These are phyloP conservation scores for Dictyostelium brefeldianum DNA, from an alignment of 78 protist species.

Conservation along the genomic window DNA sequence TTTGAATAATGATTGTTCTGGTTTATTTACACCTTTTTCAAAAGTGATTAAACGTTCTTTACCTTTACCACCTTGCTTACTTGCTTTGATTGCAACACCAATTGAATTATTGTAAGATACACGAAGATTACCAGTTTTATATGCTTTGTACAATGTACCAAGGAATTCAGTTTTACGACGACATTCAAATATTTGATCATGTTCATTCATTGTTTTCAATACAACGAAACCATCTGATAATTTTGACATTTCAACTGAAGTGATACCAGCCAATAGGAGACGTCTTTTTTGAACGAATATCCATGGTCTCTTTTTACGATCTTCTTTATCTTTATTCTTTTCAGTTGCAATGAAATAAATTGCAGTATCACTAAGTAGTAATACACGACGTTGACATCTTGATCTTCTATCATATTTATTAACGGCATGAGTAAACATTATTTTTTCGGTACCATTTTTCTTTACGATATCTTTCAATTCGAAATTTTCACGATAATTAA, in stretches of 20 bases:
- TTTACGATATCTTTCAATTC: conserved; percentile 73
- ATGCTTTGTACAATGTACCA: conserved; percentile 63
- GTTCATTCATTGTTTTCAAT: conserved; percentile 51
- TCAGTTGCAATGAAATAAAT: conserved; percentile 80
- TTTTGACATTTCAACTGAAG: conserved; percentile 20
- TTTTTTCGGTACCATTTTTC: conserved; percentile 61
- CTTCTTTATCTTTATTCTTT: conserved; percentile 85
- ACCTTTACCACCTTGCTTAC: conserved; percentile 80
- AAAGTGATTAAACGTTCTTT: conserved; percentile 65
- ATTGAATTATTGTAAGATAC: conserved; percentile 35
- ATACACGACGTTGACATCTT: conserved; percentile 59
- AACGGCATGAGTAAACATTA: conserved; percentile 70
- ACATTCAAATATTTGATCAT: conserved; percentile 80
- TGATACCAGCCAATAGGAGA: conserved; percentile 11
- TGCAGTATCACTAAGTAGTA: conserved; percentile 63
- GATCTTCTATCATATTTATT: conserved; percentile 62
- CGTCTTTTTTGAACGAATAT: conserved; percentile 76
- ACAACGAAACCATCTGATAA: conserved; percentile 67
- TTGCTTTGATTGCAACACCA: conserved; percentile 73
- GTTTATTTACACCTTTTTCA: conserved; percentile 60
- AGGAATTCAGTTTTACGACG: conserved; percentile 85
- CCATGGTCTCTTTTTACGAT: conserved; percentile 82
- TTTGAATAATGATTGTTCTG: conserved; percentile 42
- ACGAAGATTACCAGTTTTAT: conserved; percentile 34
- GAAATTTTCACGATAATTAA: conserved; percentile 83